phyloP scores from a whole-genome alignment of 805 yeast genomes.

The Saccharomycopsis sp. region DNA sequence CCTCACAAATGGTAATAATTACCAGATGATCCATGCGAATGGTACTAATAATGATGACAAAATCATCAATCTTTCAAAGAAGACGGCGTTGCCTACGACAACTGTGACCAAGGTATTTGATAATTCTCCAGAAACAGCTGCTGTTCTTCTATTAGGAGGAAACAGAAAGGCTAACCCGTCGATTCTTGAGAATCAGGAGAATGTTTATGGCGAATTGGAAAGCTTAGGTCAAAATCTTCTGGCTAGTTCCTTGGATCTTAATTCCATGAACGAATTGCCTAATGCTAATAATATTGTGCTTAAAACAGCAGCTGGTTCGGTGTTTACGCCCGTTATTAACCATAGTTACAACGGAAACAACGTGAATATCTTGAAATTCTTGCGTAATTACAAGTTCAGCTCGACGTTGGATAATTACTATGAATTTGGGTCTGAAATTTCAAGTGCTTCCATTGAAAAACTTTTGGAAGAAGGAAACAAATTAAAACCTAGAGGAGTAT shows the following conservation, averaged over 20 bases:
- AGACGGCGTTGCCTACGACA: background rate
- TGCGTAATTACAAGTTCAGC: constrained; percentile 46
- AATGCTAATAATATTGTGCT: background rate
- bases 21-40: constrained; percentile 6
- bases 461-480: constrained; percentile 1
- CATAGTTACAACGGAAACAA: constrained; percentile 67
- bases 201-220: constrained; percentile 41
- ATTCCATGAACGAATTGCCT: background rate
- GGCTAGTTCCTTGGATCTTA: constrained; percentile 2
- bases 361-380: constrained; percentile 52
- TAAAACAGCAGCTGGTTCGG: constrained; percentile 13
- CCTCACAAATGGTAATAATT: constrained; percentile 21
- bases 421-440: constrained; percentile 54
- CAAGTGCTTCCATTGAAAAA: constrained; percentile 7
- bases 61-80: constrained; percentile 3
- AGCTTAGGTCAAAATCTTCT: constrained; percentile 3
- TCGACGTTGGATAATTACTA: constrained; percentile 53
- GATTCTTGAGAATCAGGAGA: constrained; percentile 33
- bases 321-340: constrained; percentile 28
- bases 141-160: constrained; percentile 29
- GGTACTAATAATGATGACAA: constrained; percentile 4
- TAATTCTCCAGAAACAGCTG: background rate
- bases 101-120: background rate
- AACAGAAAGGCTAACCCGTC: constrained; percentile 36
- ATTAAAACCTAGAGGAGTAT: constrained; percentile 38